phyloP scores from a whole-genome alignment of 1,284 basidiomycete genomes.

The Pisolithus thermaeus region DNA sequence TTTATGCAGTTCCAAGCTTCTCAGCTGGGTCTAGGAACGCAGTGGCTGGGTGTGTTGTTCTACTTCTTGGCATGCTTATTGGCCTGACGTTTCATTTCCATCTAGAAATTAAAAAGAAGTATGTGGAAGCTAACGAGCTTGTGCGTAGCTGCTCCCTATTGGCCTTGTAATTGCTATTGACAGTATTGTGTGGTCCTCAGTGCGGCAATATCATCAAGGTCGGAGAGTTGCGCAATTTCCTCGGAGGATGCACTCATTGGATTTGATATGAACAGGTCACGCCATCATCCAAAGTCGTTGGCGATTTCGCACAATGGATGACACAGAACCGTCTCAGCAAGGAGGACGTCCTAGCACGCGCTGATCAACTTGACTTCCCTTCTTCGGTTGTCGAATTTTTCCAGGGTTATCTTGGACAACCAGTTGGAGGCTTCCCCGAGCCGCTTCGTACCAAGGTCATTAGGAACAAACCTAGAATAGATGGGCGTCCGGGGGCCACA shows the following conservation, averaged over 20 bases:
- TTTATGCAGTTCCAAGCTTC: conserved; percentile 88
- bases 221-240: conserved; percentile 4
- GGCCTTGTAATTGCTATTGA: conserved; percentile 7
- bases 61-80: conserved; percentile 8
- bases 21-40: conserved; percentile 94
- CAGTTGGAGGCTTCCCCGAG: conserved; percentile 98
- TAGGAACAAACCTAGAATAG: conserved; percentile 90
- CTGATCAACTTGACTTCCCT: conserved; percentile 94
- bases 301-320: conserved; percentile 99
- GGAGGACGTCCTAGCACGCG: conserved; percentile 81
- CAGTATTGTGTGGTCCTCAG: conserved; percentile 32
- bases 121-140: conserved; percentile 93
- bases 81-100: conserved; percentile 10
- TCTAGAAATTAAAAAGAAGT: conserved; percentile 95
- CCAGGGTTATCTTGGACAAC: conserved; percentile 97
- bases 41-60: conserved; percentile 73
- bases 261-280: conserved; percentile 60
- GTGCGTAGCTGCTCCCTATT: conserved; percentile 38
- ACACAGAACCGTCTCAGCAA: conserved; percentile 90
- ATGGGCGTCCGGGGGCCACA: conserved; percentile 85
- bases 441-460: conserved; percentile 89
- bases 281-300: conserved; percentile 98
- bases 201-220: conserved; percentile 98
- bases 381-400: conserved; percentile 95
- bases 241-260: conserved; percentile 1